Conservation (phyloP, 345 rosid genomes). For the Acer negundo region DNA sequence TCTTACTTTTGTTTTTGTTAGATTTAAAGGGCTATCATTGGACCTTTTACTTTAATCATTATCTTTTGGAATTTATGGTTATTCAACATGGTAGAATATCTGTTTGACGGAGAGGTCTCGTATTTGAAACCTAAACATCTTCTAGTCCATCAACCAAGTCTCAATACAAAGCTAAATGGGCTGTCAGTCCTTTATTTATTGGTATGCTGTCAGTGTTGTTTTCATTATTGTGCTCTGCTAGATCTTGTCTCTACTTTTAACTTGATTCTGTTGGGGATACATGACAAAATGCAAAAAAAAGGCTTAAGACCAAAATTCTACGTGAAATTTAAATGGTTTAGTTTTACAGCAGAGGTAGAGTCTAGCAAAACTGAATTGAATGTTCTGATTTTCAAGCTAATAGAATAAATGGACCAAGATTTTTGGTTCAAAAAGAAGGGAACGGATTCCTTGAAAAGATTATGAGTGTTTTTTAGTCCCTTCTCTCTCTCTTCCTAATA, state of each 20-base stretch:
- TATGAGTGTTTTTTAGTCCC: background rate
- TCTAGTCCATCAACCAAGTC: background rate
- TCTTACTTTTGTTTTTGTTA: slow-evolving; percentile 2
- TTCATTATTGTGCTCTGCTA: background rate
- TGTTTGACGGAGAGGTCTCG: background rate
- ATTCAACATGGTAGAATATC: background rate
- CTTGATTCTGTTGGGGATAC: background rate
- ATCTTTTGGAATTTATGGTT: background rate
- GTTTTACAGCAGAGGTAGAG: background rate
- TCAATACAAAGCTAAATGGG: background rate
- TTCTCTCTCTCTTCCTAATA: background rate
- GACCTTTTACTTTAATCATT: background rate
- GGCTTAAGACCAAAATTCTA: background rate
- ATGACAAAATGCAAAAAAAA: background rate
- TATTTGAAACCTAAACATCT: background rate
- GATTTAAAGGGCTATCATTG: background rate
- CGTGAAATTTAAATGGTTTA: background rate
- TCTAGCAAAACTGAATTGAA: background rate
- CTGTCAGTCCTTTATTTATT: too few species aligned
- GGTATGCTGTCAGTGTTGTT: too few species aligned
- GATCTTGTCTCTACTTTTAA: background rate
- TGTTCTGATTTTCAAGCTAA: background rate
- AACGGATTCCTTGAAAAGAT: background rate
- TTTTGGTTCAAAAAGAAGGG: background rate
- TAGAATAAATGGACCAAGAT: background rate